These are phyloP conservation scores for Aspergillus cavernicola DNA, from an alignment of 495 filamentous ascomycete species.

Conservation along the genomic window DNA sequence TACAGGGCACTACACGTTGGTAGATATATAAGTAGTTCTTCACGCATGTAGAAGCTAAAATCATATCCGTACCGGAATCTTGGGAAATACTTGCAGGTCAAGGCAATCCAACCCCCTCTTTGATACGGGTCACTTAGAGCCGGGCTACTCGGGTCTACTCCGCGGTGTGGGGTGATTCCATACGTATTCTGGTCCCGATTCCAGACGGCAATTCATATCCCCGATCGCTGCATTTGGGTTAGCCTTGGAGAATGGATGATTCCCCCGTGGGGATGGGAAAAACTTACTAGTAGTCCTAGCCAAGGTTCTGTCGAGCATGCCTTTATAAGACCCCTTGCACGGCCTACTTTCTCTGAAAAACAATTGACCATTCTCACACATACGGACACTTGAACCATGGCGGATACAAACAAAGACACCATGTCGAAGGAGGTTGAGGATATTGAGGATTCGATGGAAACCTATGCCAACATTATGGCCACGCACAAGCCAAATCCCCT, in stretches of 20 bases:
- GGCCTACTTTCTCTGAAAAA: not conserved
- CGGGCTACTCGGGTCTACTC: not conserved
- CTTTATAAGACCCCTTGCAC: not conserved
- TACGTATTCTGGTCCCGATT: not conserved
- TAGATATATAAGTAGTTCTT: too few relatives aligned
- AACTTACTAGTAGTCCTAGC: not conserved
- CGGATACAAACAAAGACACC: not conserved
- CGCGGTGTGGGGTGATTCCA: not conserved
- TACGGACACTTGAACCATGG: not conserved
- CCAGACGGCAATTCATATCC: not conserved
- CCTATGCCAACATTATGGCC: slow-evolving; percentile 2
- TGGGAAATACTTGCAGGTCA: not conserved
- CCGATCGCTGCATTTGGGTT: not conserved
- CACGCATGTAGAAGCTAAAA: too few relatives aligned
- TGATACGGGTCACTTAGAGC: too few relatives aligned
- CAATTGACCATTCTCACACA: too few relatives aligned
- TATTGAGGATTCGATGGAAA: slow-evolving; percentile 5
- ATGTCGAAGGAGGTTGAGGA: slow-evolving; percentile 1
- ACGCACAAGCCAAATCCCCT: slow-evolving; percentile 7
- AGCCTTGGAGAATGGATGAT: not conserved
- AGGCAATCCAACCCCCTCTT: not conserved
- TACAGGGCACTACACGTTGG: too few relatives aligned
- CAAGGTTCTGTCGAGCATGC: not conserved
- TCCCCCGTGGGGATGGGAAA: not conserved
- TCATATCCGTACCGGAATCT: not conserved